A percentile compares a stretch with the other conserved stretches of the same genome.
phyloP scores from a whole-genome alignment of 768 basidiomycete species.

The Cyclocybe cylindracea region DNA sequence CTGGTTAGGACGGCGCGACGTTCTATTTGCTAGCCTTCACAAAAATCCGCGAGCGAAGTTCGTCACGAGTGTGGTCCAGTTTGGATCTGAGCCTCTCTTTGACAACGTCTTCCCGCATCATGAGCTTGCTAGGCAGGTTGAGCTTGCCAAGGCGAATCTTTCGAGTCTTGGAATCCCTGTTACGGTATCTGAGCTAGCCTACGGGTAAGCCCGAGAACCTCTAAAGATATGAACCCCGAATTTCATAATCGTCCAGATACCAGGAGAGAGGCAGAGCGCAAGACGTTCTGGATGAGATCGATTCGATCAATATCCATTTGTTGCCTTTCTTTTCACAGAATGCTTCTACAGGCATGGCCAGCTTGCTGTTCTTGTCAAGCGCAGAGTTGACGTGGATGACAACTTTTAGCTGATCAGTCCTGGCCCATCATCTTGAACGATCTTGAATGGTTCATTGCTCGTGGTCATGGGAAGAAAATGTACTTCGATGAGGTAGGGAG shows the following conservation, averaged over 20 bases:
- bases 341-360: conserved; percentile 43
- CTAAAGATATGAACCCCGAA: not conserved
- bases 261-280: conserved; percentile 52
- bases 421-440: conserved; percentile 56
- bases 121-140: conserved; percentile 47
- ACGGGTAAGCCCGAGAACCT: conserved; percentile 26
- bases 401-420: conserved; percentile 37
- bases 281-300: conserved; percentile 50
- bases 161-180: conserved; percentile 53
- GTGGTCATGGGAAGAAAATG: conserved; percentile 64
- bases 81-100: conserved; percentile 60
- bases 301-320: conserved; percentile 60
- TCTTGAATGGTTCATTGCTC: conserved; percentile 54
- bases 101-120: conserved; percentile 46
- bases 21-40: conserved; percentile 43
- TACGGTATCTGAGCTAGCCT: conserved; percentile 55
- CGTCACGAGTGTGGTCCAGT: conserved; percentile 55
- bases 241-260: conserved; percentile 16
- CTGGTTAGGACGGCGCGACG: conserved; percentile 48
- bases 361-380: not conserved
- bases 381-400: not conserved
- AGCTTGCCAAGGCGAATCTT: conserved; percentile 40
- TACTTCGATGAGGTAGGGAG: conserved; percentile 57
- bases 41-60: conserved; percentile 52
- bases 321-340: conserved; percentile 53